Base-by-base conservation (phyloP, 2,329 filamentous ascomycete species). In the Trichoderma sp. region DNA sequence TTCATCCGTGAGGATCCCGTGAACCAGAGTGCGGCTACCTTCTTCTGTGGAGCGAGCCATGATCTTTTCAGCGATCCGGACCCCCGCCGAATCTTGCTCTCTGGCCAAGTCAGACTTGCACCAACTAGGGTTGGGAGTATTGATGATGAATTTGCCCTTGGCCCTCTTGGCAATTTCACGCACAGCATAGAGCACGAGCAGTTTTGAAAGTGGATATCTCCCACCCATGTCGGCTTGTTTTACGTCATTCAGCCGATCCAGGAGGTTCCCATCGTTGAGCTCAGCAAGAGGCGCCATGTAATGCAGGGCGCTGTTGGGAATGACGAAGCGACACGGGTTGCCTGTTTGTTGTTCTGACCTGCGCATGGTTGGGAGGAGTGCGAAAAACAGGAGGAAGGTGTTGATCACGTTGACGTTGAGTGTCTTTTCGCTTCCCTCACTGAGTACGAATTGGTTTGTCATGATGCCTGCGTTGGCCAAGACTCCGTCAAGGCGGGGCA, bases 341-440 rank as follows among this genome's bases (percentile, higher is more conserved):
- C 66, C 66, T n/a, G 66, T 61, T 2, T 61, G 55, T 5, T 61
- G 66, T 2, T 59, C 55, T 6, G 63, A 61, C 9, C 28, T 59
- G 28, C 65, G 68, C 63, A 74, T 36, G 7, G 34, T 20, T 0
- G 71, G 73, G 4, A 70, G 64, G 2, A 73, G 53, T 3, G 70
- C 23, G n/a, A 73, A 57, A 20, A 55, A 68, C 13, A 74, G 58
- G 13, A 74, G 68, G n/a, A 71, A 58, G 0, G 65, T 73, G 7
- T 65, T 69, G 20, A 74, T 70, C 15, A 73, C 64, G 39, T 74
- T 74, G 65, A 74, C 43, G 4, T 66, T 74, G 13, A 68, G 47
- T 1, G 53, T 69, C 34, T 47, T 58, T 50, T 74, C 73, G 20
- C 36, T 64, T 13, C 61, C 65, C 20, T 74, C 68, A 11, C 34